Evolutionary conservation across 2,329 filamentous ascomycete genomes (phyloP).

Genomic region (Penicillium concentricum): DNA sequence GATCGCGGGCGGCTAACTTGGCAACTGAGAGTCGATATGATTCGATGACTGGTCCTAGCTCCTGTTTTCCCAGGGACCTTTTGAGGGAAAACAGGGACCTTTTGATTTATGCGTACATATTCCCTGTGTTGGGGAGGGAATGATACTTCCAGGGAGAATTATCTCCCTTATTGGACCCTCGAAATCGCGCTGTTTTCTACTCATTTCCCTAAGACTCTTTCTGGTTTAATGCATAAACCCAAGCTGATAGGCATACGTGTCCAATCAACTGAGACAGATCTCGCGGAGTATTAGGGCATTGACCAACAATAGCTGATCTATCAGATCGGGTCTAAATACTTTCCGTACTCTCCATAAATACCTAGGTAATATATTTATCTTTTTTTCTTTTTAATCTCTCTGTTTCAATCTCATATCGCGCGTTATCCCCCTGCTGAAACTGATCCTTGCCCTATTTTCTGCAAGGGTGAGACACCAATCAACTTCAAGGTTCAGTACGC

Average conservation of each 20-base stretch:
- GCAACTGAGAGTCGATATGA: constrained; percentile 7
- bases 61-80: background rate
- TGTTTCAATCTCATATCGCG: constrained; percentile 9
- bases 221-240: too few species aligned
- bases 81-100: too few species aligned
- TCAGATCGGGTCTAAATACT: constrained; percentile 20
- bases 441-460: constrained; percentile 3
- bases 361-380: too few species aligned
- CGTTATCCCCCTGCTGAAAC: constrained; percentile 11
- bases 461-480: constrained; percentile 13
- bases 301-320: constrained; percentile 31
- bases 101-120: too few species aligned
- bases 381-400: background rate
- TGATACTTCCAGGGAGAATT: background rate
- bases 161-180: too few species aligned
- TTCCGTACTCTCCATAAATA: too few species aligned
- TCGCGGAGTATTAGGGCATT: constrained; percentile 15
- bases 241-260: background rate
- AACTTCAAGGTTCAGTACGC: background rate
- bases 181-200: too few species aligned
- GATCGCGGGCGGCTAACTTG: constrained; percentile 27
- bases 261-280: background rate
- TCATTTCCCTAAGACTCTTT: background rate
- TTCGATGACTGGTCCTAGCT: background rate
- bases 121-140: too few species aligned